phyloP scores from a whole-genome alignment of 306 rosid genomes.

The Crataegus laevigata region DNA sequence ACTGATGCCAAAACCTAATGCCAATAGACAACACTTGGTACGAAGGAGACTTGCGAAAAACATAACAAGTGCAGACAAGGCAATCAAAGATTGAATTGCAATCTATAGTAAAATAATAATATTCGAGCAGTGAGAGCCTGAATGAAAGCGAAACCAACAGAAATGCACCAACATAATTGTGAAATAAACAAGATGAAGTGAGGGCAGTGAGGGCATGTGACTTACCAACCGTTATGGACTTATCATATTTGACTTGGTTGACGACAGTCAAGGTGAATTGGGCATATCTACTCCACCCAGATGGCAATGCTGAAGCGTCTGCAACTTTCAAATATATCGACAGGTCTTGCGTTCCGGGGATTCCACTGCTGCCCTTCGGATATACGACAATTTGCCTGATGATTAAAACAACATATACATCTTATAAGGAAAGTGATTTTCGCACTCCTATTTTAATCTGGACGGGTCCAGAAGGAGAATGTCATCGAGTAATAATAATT shows the following conservation, averaged over 20 bases:
- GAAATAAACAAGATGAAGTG: background rate
- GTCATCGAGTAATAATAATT: too few relatives aligned
- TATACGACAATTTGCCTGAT: conserved; percentile 6
- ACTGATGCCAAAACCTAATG: too few relatives aligned
- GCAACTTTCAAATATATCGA: conserved; percentile 11
- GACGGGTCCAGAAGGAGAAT: too few relatives aligned
- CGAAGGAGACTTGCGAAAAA: too few relatives aligned
- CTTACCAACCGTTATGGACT: conserved; percentile 2
- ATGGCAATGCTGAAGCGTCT: background rate
- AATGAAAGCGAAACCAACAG: too few relatives aligned
- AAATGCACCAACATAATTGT: background rate
- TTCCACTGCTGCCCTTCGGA: conserved; percentile 12
- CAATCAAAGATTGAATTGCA: too few relatives aligned
- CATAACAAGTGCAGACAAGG: too few relatives aligned
- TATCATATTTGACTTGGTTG: background rate
- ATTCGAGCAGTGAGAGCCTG: too few relatives aligned
- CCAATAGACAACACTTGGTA: too few relatives aligned
- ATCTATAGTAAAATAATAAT: background rate
- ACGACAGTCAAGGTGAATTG: conserved; percentile 12
- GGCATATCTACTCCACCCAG: conserved; percentile 11
- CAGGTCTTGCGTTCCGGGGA: background rate
- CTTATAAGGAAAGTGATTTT: too few relatives aligned
- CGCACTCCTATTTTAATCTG: too few relatives aligned
- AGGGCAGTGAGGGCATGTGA: background rate
- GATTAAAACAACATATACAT: too few relatives aligned